phyloP scores from a whole-genome alignment of 345 rosid genomes.

The Arabidopsis arenosa region DNA sequence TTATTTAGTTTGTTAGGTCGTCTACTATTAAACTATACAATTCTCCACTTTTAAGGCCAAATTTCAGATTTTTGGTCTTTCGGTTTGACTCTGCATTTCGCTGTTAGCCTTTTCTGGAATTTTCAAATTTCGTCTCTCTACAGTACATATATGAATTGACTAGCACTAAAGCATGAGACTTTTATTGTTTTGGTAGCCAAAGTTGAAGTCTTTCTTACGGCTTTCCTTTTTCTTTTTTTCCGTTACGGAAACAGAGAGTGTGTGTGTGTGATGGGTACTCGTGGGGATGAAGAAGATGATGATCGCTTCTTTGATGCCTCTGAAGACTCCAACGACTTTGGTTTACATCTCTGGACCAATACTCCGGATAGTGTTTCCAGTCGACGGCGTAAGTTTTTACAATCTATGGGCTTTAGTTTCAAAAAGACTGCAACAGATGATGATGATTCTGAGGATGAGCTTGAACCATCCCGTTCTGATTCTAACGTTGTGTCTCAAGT shows the following conservation, averaged over 20 bases:
- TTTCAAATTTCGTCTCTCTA: constrained; percentile 57
- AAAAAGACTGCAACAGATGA: constrained; percentile 8
- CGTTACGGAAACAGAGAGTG: constrained; percentile 51
- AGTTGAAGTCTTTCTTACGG: constrained; percentile 23
- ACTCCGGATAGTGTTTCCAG: constrained; percentile 49
- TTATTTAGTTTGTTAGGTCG: background rate
- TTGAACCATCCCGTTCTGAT: background rate
- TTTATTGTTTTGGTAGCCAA: constrained; percentile 42
- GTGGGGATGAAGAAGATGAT: constrained; percentile 61
- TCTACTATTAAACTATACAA: no score
- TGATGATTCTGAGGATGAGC: background rate
- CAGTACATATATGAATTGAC: constrained; percentile 30
- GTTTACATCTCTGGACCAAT: constrained; percentile 49
- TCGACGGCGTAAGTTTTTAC: constrained; percentile 52
- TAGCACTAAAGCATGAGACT: background rate
- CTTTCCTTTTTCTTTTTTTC: background rate
- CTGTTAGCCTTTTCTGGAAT: constrained; percentile 46
- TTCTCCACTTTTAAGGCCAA: background rate
- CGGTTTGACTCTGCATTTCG: constrained; percentile 23
- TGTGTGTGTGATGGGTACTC: constrained; percentile 36
- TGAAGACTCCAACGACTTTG: constrained; percentile 46
- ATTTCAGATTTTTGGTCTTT: constrained; percentile 3
- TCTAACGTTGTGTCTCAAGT: background rate
- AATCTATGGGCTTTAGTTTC: constrained; percentile 51
- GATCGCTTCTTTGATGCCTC: constrained; percentile 70